A percentile compares a stretch with the other conserved stretches of the same genome.
phyloP scores from a whole-genome alignment of 192 early-diverging fungal genomes.

The Linnemannia exigua region DNA sequence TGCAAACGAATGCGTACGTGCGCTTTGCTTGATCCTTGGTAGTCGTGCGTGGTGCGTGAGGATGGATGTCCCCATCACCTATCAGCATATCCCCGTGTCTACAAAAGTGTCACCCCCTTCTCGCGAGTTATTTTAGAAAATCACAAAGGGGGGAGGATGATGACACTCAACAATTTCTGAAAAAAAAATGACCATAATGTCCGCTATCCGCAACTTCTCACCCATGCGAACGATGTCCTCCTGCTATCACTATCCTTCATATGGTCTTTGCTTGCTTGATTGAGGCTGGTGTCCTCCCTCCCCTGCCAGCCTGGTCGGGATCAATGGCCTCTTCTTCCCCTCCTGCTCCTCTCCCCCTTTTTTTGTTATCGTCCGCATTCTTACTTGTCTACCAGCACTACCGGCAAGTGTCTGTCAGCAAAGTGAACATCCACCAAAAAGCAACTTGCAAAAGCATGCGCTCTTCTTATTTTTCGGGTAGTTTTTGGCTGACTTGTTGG shows the following conservation, averaged over 20 bases:
- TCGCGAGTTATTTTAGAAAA: constrained; percentile 6
- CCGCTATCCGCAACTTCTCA: not conserved
- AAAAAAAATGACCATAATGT: not conserved
- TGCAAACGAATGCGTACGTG: not conserved
- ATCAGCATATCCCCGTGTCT: constrained; percentile 13
- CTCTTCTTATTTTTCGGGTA: not conserved
- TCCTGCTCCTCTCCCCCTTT: not conserved
- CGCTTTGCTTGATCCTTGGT: not conserved
- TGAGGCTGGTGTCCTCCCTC: not conserved
- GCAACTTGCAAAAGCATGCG: not conserved
- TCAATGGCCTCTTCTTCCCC: not conserved
- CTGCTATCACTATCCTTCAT: not conserved
- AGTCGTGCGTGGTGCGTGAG: not conserved
- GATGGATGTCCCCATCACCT: constrained; percentile 2
- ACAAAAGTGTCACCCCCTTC: not conserved
- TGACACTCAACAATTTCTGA: not conserved
- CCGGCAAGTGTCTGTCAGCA: not conserved
- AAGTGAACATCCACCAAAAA: not conserved
- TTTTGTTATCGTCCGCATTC: not conserved
- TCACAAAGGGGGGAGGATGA: not conserved
- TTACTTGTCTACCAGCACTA: not conserved
- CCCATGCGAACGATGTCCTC: not conserved
- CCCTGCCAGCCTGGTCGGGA: not conserved
- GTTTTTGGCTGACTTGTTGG: not conserved
- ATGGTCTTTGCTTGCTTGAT: not conserved